Base-by-base conservation (phyloP, 108 stramenopile species). In the Stephanodiscus triporus region DNA sequence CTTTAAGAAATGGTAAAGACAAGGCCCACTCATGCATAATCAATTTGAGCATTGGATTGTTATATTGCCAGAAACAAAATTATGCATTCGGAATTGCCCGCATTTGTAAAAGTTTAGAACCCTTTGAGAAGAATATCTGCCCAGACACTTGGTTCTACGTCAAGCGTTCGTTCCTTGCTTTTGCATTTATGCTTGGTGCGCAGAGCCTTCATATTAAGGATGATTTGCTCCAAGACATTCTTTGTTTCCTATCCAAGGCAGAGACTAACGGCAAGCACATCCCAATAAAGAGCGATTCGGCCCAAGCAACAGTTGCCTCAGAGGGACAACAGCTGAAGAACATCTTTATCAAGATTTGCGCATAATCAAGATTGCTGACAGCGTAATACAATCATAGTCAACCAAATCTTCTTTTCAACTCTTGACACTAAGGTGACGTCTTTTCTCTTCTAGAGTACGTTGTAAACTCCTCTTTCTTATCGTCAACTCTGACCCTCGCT, bases 41-140 rank as follows among this genome's bases (percentile, higher is more conserved):
- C 58, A 95, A 95, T 72, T 76, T 97, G 4, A 93, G 93, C 51
- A 93, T 97, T 36, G 96, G 94, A 4, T 94, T 91, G 34, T 80
- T 97, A 50, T 97, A 97, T 73, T 97, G 94, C 66, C 88, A 89
- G 38, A 97, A 89, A 64, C 87, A 89, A 9, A 95, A 97, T 66
- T 94, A 84, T 45, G 95, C 90, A 60, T 95, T 97, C 58, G 96
- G 96, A n/a, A 93, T 94, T 40, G 54, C 38, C 19, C 73, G 83
- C 37, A 86, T 96, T 57, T 87, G 90, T 80, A 91, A 91, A 73
- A 86, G 86, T 26, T 54, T 97, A 10, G 84, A 93, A 63, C 96
- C 96, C 0, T 90, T 94, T 66, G 90, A 94, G 50, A 88, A 81
- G 43, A 94, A 95, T 73, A 87, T 96, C 7, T 85, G 89, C 11